Base-by-base conservation (phyloP, 2,329 filamentous ascomycete species). In the Beauveria sp. region DNA sequence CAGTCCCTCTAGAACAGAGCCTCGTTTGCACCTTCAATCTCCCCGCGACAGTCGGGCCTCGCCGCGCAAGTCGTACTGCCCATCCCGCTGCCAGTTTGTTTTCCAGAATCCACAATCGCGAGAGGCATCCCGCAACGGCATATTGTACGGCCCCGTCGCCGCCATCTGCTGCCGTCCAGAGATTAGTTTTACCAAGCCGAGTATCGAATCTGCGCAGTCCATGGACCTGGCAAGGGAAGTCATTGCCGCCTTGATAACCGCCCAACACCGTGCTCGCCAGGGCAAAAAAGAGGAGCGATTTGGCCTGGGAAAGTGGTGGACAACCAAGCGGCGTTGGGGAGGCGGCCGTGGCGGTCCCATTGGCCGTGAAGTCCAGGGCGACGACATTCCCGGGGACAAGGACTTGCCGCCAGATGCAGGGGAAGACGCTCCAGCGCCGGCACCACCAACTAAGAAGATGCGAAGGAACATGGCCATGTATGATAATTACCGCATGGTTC, bases 141-240 rank as follows among this genome's bases (percentile, higher is more conserved):
- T 85, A 26, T 74, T 86, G 5, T 82, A 87, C 66, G 86, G 86
- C 0, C 86, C 86, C 3, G 72, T 88, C 12, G 84, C 82, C 1
- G 83, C 81, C 3, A 77, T 88, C 24, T 86, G 82, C 60, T 78
- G 82, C 8, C 79, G 86, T 34, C 79, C 81, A 54, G 79, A 78
- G 14, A 82, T 79, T 8, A 74, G 72, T 30, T 88, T 88, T 67
- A 70, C 69, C 14, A 63, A 53, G 3, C 73, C 74, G 0, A 71
- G 78, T 42, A 72, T 73, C 8, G 78, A 77, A 54, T 73, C 80
- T 57, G 87, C 91, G 46, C 82, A 87, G 62, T 74, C 81, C 34
- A 75, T 86, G 46, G 88, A 88, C 68, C 76, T 88, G 24, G 81
- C 81, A 0, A 78, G 85, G 40, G 86, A 88, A 69, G 70, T 87